phyloP scores from a whole-genome alignment of 495 filamentous ascomycete species.

The Penicillium antarcticum region DNA sequence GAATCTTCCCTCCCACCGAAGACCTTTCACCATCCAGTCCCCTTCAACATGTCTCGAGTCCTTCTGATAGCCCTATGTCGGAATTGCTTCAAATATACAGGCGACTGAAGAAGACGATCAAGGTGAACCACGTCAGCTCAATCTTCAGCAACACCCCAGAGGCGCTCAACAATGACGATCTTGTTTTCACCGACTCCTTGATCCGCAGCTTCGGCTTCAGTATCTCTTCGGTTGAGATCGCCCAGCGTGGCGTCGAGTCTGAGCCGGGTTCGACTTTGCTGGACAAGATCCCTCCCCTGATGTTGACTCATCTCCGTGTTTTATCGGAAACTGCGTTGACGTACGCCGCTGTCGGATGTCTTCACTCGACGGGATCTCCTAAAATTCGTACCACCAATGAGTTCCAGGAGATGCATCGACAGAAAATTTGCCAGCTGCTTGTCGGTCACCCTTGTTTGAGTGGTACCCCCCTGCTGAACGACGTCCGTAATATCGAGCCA shows the following conservation, averaged over 20 bases:
- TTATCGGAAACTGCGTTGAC: slow-evolving; percentile 84
- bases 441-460: slow-evolving; percentile 49
- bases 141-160: slow-evolving; percentile 43
- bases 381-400: slow-evolving; percentile 61
- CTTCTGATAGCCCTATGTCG: slow-evolving; percentile 45
- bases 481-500: slow-evolving; percentile 55
- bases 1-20: slow-evolving; percentile 41
- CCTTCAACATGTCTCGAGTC: slow-evolving; percentile 31
- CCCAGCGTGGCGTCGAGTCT: slow-evolving; percentile 80
- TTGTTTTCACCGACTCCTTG: slow-evolving; percentile 65
- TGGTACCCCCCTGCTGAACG: slow-evolving; percentile 35
- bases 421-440: slow-evolving; percentile 78
- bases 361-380: slow-evolving; percentile 49
- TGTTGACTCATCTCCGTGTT: slow-evolving; percentile 84
- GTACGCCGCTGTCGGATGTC: slow-evolving; percentile 73
- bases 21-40: slow-evolving; percentile 30
- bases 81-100: slow-evolving; percentile 81
- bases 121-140: slow-evolving; percentile 62
- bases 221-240: slow-evolving; percentile 88
- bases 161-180: slow-evolving; percentile 39
- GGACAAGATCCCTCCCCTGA: slow-evolving; percentile 79
- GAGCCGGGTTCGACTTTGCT: slow-evolving; percentile 72
- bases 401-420: slow-evolving; percentile 64
- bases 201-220: slow-evolving; percentile 76
- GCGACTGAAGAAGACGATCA: slow-evolving; percentile 74